A percentile compares a stretch with the other conserved stretches of the same genome.
These are phyloP conservation scores for Saccharomyces eubayanus DNA, from an alignment of 805 yeast genomes.

Conservation along the genomic window DNA sequence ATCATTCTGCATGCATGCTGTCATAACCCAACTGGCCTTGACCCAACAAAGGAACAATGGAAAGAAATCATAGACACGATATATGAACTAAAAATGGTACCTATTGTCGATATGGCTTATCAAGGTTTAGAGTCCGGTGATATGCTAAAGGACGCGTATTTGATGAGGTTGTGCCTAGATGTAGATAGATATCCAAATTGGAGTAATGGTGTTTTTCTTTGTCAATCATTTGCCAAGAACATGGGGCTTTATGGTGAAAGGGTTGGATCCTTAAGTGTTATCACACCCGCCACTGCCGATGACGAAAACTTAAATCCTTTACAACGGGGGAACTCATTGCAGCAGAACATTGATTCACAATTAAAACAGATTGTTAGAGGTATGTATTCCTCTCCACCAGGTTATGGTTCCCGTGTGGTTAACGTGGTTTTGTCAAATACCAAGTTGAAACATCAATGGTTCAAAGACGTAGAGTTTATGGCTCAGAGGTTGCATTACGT, in stretches of 20 bases:
- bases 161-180: conserved; percentile 34
- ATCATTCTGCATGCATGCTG: conserved; percentile 89
- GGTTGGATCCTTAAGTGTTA: conserved; percentile 66
- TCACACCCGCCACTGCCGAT: conserved; percentile 48
- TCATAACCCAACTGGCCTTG: conserved; percentile 96
- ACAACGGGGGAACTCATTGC: conserved; percentile 42
- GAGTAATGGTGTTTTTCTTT: conserved; percentile 47
- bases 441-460: conserved; percentile 64
- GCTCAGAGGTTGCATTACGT: conserved; percentile 69
- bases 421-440: conserved; percentile 60
- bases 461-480: conserved; percentile 68
- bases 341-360: conserved; percentile 59
- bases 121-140: conserved; percentile 91
- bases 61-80: conserved; percentile 58
- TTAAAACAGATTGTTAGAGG: conserved; percentile 78
- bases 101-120: conserved; percentile 88
- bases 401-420: conserved; percentile 87
- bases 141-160: conserved; percentile 61
- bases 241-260: conserved; percentile 95
- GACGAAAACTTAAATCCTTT: conserved; percentile 18
- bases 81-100: conserved; percentile 52
- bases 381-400: conserved; percentile 87
- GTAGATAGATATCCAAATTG: conserved; percentile 21
- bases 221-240: conserved; percentile 92
- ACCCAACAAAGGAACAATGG: conserved; percentile 80